Base-by-base conservation (phyloP, 1,284 basidiomycete species). In the Ustilago tritici region DNA sequence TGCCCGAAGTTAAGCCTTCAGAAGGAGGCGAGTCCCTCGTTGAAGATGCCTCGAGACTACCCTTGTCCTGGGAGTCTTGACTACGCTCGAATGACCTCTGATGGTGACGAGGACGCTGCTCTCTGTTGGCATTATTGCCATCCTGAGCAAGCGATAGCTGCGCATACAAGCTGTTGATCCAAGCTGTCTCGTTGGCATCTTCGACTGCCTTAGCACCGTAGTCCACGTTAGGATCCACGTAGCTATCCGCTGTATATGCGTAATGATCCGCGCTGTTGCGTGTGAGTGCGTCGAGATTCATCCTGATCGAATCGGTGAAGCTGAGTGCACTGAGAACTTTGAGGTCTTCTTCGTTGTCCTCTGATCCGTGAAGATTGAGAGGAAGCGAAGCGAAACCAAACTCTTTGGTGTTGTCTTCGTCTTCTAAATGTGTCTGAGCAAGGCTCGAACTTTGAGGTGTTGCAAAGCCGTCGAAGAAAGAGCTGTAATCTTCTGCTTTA, bases 251-350 rank as follows among this genome's bases (percentile, higher is more conserved):
- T 17, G 17, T 65, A 54, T 65, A 61, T 58, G 70, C 61, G 58
- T 67, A 68, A 9, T 64, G 57, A n/a, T 61, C 61, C 2, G 65
- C 65, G 47, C 65, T 61, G 31, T 55, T 65, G 38, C 61, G 61
- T 10, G 49, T 49, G 17, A 68, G 55, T 1, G 58, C 49, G 12
- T 73, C 70, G 53, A 76, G 52, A 35, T 70, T 68, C 68, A 70
- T 70, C 28, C 61, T 62, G 61, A 75, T 66, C 7, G 61, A 57
- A n/a, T 56, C 56, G 6, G 50, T 63, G 50, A 62, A 61, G 31
- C 40, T 60, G 57, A 58, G 14, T 28, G 58, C 68, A 56, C 41
- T 50, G 17, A 57, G 36, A 19, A 70, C 73, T 41, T 49, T 62
- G 19, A 65, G 46, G 47, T 75, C 66, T 36, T 74, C 63, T 7